Evolutionary conservation across 2,329 filamentous ascomycete species (phyloP).

Genomic region (Clarireedia monteithiana): DNA sequence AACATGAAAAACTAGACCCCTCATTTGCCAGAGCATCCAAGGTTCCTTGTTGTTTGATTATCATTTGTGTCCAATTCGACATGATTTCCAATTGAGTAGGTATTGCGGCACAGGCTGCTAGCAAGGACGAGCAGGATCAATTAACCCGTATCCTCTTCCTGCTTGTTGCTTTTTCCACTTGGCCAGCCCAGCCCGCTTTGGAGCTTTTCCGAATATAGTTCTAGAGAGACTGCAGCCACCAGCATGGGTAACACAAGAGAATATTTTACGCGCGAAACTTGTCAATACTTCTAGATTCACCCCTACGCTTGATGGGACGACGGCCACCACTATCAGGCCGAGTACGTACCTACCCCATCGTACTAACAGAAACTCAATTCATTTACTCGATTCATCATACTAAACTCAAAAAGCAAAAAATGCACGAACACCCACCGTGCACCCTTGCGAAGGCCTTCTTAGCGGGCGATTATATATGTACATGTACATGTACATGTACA

Average conservation of each 20-base stretch:
- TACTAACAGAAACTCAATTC: neutral
- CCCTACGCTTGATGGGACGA: neutral
- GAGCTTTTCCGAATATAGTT: neutral
- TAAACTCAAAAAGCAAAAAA: neutral
- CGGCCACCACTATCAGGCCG: neutral
- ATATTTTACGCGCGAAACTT: neutral
- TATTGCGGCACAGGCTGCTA: neutral
- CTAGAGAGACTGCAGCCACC: constrained; percentile 4
- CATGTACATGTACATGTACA: too few species aligned
- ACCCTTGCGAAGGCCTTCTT: neutral
- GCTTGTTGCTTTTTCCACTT: neutral
- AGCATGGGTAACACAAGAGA: constrained; percentile 7
- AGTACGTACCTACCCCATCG: neutral
- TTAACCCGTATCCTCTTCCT: neutral
- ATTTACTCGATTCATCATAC: neutral
- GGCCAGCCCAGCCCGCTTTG: neutral
- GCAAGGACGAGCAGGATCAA: neutral
- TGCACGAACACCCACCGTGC: neutral
- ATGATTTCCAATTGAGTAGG: neutral
- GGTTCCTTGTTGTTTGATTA: neutral
- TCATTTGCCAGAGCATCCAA: neutral
- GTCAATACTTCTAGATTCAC: neutral
- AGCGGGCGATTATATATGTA: neutral
- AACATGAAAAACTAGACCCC: neutral
- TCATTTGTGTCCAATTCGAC: neutral